phyloP scores from a whole-genome alignment of 345 rosid species.

The Dovyalis caffra region DNA sequence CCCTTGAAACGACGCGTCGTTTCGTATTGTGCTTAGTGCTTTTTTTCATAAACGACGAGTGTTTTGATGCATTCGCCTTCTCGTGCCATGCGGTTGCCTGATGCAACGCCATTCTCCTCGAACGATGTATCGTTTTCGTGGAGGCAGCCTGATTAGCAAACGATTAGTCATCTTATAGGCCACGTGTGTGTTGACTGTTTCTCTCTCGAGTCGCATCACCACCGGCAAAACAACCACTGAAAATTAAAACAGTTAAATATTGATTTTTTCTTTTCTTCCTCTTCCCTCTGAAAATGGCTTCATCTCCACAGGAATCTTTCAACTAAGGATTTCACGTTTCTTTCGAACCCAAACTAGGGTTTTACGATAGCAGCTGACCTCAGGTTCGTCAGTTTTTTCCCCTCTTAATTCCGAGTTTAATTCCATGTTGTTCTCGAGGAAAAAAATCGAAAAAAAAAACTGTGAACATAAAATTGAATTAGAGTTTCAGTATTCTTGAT shows the following conservation, averaged over 20 bases:
- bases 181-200: background rate
- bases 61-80: too few relatives aligned
- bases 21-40: background rate
- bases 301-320: background rate
- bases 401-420: background rate
- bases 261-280: background rate
- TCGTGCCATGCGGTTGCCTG: too few relatives aligned
- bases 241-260: background rate
- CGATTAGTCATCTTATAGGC: background rate
- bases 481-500: too few relatives aligned
- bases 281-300: background rate
- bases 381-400: slow-evolving; percentile 22
- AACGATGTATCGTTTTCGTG: background rate
- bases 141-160: background rate
- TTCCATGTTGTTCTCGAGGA: slow-evolving; percentile 10
- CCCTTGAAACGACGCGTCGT: background rate
- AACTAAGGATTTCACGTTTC: background rate
- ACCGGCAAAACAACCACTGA: background rate
- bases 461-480: too few relatives aligned
- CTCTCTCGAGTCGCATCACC: background rate
- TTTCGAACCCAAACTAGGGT: background rate
- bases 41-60: background rate
- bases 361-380: background rate
- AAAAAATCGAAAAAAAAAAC: background rate
- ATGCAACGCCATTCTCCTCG: background rate